Evolutionary conservation across 2,329 filamentous ascomycete species (phyloP).

Genomic region (Aspergillus intermedius): DNA sequence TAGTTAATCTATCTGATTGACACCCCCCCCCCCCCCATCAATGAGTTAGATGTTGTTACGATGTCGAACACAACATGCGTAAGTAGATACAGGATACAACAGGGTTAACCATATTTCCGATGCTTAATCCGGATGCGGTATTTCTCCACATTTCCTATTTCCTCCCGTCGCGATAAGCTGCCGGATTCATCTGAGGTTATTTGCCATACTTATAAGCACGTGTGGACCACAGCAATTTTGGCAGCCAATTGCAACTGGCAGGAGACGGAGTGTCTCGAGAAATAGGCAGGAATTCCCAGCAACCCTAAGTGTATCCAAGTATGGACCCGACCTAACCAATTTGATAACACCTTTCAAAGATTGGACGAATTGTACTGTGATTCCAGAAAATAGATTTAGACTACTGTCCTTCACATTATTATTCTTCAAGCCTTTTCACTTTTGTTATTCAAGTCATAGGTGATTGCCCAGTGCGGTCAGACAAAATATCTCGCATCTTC

Average conservation of each 20-base stretch:
- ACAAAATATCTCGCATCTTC: constrained; percentile 4
- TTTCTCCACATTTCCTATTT: neutral
- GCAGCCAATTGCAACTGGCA: no score
- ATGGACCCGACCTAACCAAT: neutral
- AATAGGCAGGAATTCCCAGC: neutral
- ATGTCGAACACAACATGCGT: no score
- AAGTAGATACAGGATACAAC: no score
- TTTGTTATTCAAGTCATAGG: neutral
- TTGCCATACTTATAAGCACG: neutral
- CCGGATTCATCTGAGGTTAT: neutral
- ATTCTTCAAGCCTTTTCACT: neutral
- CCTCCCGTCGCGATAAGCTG: neutral
- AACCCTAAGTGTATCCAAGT: neutral
- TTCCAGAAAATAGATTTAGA: neutral
- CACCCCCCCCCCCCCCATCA: no score
- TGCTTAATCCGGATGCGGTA: no score
- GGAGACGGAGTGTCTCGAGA: neutral
- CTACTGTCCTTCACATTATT: neutral
- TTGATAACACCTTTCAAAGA: no score
- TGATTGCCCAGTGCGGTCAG: neutral
- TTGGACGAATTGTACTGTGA: no score
- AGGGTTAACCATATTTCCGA: no score
- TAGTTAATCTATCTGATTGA: no score
- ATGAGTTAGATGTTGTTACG: no score
- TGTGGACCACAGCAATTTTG: no score